Base-by-base conservation (phyloP, 2,329 filamentous ascomycete genomes). In the Apiospora phragmitis region DNA sequence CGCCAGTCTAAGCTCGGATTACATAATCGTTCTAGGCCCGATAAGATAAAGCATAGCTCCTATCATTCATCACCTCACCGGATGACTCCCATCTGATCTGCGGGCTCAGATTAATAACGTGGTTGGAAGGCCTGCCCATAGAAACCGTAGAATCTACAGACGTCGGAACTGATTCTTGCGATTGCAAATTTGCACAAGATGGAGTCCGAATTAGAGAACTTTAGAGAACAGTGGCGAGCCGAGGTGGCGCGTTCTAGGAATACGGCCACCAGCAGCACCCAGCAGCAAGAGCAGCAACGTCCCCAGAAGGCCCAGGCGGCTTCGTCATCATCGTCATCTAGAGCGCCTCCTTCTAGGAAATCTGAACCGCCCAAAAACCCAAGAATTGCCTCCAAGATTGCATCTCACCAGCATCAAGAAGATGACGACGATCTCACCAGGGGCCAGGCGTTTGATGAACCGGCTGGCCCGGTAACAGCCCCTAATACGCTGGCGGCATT, bases 211-310 rank as follows among this genome's bases (percentile, higher is more conserved):
- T 89, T 98, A 72, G 94, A 97, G 81, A 91, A 89, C 65, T 98
- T 98, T 83, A 91, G 95, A 74, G 88, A 90, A 77, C 88, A 94
- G 85, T 98, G 95, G 95, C 90, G 90, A 71, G 92, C 94, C 75
- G 95, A 98, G 79, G 92, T 97, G 26, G 77, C 78, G 8, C 78
- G 85, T 67, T 81, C 82, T 3, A 85, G 78, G 72, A 77, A 81
- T 69, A 41, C 78, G 21, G 45, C 26, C 67, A 38, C 1, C 29
- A 18, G 29, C 43, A 67, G 67, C 45, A 67, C 62, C 18, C 78
- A 74, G n/a, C 70, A 65, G 47, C 72, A 67, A 5, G 68, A 72
- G 38, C 73, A 72, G 72, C 59, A 65, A 42, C 59, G 59, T 42
- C 66, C 66, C 21, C 66, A n/a, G 9, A 49, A 51, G 45, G 21